Evolutionary conservation across 1,284 basidiomycete species (phyloP), one percentile per base, ranked within the genome.

Genomic region (Butyriboletus appendiculatus): DNA sequence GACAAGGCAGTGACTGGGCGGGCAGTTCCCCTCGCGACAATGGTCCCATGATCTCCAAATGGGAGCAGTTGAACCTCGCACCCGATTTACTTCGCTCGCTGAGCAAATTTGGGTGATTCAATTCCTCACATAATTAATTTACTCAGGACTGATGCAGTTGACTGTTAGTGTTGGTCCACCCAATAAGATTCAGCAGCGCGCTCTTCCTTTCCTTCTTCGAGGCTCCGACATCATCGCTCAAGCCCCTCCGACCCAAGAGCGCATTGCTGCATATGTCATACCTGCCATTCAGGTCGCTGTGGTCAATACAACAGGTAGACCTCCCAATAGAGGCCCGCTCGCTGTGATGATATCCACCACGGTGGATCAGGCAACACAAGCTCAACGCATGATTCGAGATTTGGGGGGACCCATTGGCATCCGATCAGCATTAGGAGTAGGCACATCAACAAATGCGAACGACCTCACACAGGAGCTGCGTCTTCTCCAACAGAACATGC

Each of bases 141-240:
- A 60, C 52, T 52, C 32, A 41, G 42, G 42, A 45, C 49, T 64
- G 37, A 61, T 58, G 26, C 35, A 43, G 14, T 43, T 43, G 45
- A 53, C 43, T 46, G 49, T 20, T 62, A 96, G 94, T 44, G 88
- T 97, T 59, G 96, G 96, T 0, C 96, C 96, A 5, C 96, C 96
- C 6, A 98, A 98, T 75, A 99, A 98, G 78, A 97, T 98, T 59
- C 96, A 99, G 73, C 94, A 96, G 68, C 86, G 96, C 51, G 95
- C 96, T 39, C 79, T 99, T 52, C 96, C 96, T 1, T 98, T 97
- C 75, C 86, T 99, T 57, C 80, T 98, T 46, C 87, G 92, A 55
- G 92, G 94, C 10, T 86, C 92, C 41, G 97, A 99, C 65, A 96
- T 98, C 64, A 98, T 99, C 62, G 96, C 96, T 7, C 96, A 99